Base-by-base conservation (phyloP, 768 basidiomycete species). In the Aureoboletus auriporus region DNA sequence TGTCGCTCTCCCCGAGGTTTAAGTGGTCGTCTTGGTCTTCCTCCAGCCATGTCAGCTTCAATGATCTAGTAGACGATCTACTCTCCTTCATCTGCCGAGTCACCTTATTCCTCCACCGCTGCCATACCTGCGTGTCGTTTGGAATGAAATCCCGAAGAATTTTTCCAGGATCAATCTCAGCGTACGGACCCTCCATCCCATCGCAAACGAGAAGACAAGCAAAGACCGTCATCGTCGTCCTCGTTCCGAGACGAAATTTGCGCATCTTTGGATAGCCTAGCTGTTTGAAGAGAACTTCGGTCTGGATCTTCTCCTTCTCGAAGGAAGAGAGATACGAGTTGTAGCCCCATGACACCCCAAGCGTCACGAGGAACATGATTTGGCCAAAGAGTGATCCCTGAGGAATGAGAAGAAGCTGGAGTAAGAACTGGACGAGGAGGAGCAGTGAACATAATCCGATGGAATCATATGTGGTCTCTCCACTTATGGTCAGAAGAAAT, bases 321-420 rank as follows among this genome's bases (percentile, higher is more conserved):
- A 37, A 37, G 6, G 61, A 64, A 0, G 66, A 65, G 17, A 68
- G 43, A 16, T 47, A 51, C 16, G 52, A 59, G 13, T 63, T 70
- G 50, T 71, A 69, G 4, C 26, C n/a, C 69, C 69, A 70, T 5
- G 69, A 69, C 1, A 66, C 55, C 8, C 46, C 58, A 16, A 71
- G 57, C 3, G 67, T 62, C 12, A 51, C 45, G 23, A 70, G 46
- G 41, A 71, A 69, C 64, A 71, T 61, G 44, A 68, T 49, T 42
- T 71, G 69, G 12, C 69, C 66, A 12, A 70, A 65, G 11, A 67
- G 54, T 2, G 46, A 48, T 14, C 60, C 63, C 50, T 66, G 69
- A 2, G 69, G 65, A 28, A 68, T 50, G 37, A 70, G 56, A 31
- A 69, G 44, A 13, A 69, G 59, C 34, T 69, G 69, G 4, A 46